A percentile compares a stretch with the other conserved stretches of the same genome.
Evolutionary conservation across 768 basidiomycete genomes (phyloP).

Genomic region (Candolleomyces aberdarensis): DNA sequence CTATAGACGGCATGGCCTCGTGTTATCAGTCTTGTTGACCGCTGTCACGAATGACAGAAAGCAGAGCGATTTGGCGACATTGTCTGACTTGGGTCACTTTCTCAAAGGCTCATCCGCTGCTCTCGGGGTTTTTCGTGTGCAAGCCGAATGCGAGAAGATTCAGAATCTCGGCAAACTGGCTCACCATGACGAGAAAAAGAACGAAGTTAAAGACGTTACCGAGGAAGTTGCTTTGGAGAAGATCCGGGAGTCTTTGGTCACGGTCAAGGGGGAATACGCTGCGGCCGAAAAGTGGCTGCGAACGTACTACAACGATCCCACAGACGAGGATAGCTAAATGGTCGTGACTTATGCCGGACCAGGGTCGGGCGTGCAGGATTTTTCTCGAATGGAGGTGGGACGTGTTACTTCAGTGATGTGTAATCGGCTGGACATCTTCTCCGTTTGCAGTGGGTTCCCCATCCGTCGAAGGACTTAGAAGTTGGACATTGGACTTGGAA

Average conservation of each 20-base stretch:
- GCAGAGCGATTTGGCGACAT: constrained; percentile 26
- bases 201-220: constrained; percentile 31
- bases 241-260: constrained; percentile 54
- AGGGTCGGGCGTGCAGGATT: not conserved
- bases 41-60: constrained; percentile 51
- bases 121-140: constrained; percentile 79
- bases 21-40: not conserved
- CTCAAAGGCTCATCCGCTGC: constrained; percentile 97
- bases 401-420: too few species aligned
- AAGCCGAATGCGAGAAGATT: constrained; percentile 84
- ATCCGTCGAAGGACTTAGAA: too few species aligned
- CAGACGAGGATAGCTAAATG: not conserved
- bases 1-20: not conserved
- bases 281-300: constrained; percentile 69
- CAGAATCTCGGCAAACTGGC: constrained; percentile 75
- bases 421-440: too few species aligned
- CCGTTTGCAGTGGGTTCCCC: too few species aligned
- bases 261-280: constrained; percentile 65
- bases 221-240: constrained; percentile 49
- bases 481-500: too few species aligned
- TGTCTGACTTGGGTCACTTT: constrained; percentile 88
- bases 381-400: not conserved
- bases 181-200: constrained; percentile 49
- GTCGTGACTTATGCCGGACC: not conserved
- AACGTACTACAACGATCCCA: constrained; percentile 33